Base-by-base conservation (phyloP, 1,284 basidiomycete genomes). In the Phylloboletellus chloephorus region DNA sequence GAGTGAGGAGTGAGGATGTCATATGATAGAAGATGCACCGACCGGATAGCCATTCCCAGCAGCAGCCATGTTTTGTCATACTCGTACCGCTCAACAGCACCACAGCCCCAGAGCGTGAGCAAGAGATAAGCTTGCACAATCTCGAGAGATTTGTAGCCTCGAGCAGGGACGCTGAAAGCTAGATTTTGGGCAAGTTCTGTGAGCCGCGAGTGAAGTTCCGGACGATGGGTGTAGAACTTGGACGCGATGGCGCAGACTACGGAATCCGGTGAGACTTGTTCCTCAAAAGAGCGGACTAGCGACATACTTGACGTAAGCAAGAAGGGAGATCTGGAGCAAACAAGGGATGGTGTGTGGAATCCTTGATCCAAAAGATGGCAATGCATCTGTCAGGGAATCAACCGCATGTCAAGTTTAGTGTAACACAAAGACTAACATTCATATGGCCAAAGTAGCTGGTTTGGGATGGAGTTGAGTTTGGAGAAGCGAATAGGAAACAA, bases 51-150 rank as follows among this genome's bases (percentile, higher is more conserved):
- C 82, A 90, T 88, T 22, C 89, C 88, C 20, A 94, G 71, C 37
- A 91, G 71, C 53, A 91, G 62, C 93, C 95, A 98, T 0, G 94
- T 98, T 55, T 88, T 83, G 66, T 98, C 95, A 57, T 97, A 92
- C 61, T 98, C 96, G 58, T 91, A 98, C 12, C 89, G 78, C 64
- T 93, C 89, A 25, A 90, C 89, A 4, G 90, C 89, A n/a, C 90
- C 89, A 50, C 85, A 81, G 2, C 89, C 89, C 84, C 87, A 95
- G 15, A 88, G 64, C 0, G 82, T 72, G 41, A 93, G 75, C 15
- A 95, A 71, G 24, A 90, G 70, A 62, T 94, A 95, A 0, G 89
- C 90, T 58, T 94, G 91, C 4, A 92, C 88, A 49, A 94, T 91
- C 66, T 98, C 96, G 32, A 97, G 84, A 17, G 88, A 92, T 66